Base-by-base conservation (phyloP, 192 early-diverging fungal species). In the Umbelopsis vinacea region DNA sequence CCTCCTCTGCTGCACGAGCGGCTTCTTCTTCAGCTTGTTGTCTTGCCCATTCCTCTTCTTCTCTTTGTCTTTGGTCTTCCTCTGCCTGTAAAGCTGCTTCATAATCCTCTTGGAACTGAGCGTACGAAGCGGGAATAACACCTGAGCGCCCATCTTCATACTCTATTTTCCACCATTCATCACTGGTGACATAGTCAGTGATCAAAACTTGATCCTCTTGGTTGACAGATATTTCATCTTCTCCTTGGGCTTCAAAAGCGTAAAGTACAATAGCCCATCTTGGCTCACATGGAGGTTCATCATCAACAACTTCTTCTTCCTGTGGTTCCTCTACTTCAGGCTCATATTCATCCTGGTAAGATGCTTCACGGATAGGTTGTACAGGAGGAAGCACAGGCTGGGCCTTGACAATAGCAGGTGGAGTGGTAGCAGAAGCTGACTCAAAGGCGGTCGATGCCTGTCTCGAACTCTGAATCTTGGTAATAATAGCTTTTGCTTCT, bases 161-260 rank as follows among this genome's bases (percentile, higher is more conserved):
- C 5, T 84, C 82, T 67, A 92, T 74, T 37, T 91, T 87, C 94
- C 94, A 96, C 97, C 97, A 99, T 53, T 97, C 96, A 3, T 89
- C 80, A 66, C 86, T 90, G 67, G 91, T 92, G 3, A 91, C 90
- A 76, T 89, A 86, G 78, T 98, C 97, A 12, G 94, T 78, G 15
- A 98, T 88, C 74, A 94, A 74, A 21, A 99, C 82, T 37, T 92
- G 87, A 46, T 96, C 94, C 66, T 93, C 88, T 71, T 96, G 95
- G 0, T 75, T 67, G 15, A 98, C 92, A 7, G 84, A 83, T 15
- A 98, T 81, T 81, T 99, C 97, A 70, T 96, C 97, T 11, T 90
- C 85, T 52, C 90, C 89, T 35, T 89, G 83, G 22, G 93, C 90
- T 26, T 88, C 80, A 84, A 98, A 99, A 69, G 92, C 91, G 69